Percentiles rank a stretch among this genome's conserved stretches.
These are phyloP conservation scores for Candida broadrunensis DNA, from an alignment of 805 yeast genomes.

Conservation along the genomic window DNA sequence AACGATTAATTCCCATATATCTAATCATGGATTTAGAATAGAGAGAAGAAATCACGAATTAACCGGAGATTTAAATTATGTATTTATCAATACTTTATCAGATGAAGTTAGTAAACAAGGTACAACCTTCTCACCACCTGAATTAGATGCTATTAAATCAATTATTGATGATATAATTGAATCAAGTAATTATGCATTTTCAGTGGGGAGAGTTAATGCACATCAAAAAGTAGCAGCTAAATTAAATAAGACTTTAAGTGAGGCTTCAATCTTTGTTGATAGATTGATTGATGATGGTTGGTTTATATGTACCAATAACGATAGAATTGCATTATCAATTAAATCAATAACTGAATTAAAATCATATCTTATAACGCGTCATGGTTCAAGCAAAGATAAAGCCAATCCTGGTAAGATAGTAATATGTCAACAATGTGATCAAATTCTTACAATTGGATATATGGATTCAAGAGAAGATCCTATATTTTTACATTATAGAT, in stretches of 20 bases:
- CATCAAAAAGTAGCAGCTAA: slow-evolving; percentile 23
- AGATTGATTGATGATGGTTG: slow-evolving; percentile 51
- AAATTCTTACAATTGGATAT: slow-evolving; percentile 52
- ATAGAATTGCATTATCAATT: slow-evolving; percentile 36
- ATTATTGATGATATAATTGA: slow-evolving; percentile 47
- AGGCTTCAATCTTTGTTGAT: slow-evolving; percentile 38
- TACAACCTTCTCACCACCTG: slow-evolving; percentile 33
- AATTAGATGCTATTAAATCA: slow-evolving; percentile 41
- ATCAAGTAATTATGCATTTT: slow-evolving; percentile 29
- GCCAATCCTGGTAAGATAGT: slow-evolving; percentile 32
- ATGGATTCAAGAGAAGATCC: slow-evolving; percentile 34
- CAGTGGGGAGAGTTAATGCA: slow-evolving; percentile 33
- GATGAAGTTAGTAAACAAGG: slow-evolving; percentile 41
- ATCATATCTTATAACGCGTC: slow-evolving; percentile 40
- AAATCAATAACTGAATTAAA: slow-evolving; percentile 48
- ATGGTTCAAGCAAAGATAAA: slow-evolving; percentile 26
- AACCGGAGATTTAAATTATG: slow-evolving; percentile 27
- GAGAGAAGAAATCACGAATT: slow-evolving; percentile 37
- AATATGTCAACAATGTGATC: slow-evolving; percentile 50
- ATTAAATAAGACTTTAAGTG: slow-evolving; percentile 26
- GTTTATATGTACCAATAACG: slow-evolving; percentile 34
- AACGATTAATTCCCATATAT: slow-evolving; percentile 28
- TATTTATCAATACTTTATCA: slow-evolving; percentile 38
- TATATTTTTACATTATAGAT: slow-evolving; percentile 46
- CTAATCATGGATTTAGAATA: slow-evolving; percentile 40